Evolutionary conservation across 192 early-diverging fungal genomes (phyloP), one percentile per base, ranked within the genome.

Genomic region (Coemansia sp.): DNA sequence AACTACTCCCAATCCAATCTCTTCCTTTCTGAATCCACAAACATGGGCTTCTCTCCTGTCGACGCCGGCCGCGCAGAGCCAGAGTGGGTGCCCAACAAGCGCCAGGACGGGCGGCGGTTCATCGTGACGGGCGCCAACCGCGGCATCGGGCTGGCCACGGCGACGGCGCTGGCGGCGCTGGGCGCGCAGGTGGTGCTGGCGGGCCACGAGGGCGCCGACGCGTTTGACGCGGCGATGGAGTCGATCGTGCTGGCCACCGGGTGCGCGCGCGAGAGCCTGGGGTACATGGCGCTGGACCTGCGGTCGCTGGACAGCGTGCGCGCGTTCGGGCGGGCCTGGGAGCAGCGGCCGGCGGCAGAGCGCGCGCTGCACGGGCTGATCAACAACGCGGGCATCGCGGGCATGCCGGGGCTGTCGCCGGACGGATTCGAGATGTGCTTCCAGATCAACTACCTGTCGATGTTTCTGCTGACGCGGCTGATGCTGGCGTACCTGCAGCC

Each of bases 391-490:
- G 72, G 78, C 4, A 80, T 80, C 23, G 68, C 72, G 0, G 78
- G 78, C 29, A 63, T 64, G 28, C 78, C 72, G 6, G 78, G 78
- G 24, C 28, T 71, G 50, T 72, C 78, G 49, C 63, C 72, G 1
- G 78, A 80, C 60, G 78, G 78, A 14, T 80, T 74, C 45, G 78
- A 80, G 35, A 60, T 74, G 68, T 74, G 72, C 65, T 80, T 74
- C 64, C 72, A 75, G 59, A 70, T 74, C 60, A 74, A 80, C 63
- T 80, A 80, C 46, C 65, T 80, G 64, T 70, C 72, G 6, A 80
- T 75, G 69, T 64, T 75, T 53, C 66, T 80, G n/a, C 66, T 80
- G 32, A 80, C 78, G 0, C 71, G 72, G 10, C 62, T 75, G 3
- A 54, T 80, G 58, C 68, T 80, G 39, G 68, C 68, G 8, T 57